These are phyloP conservation scores for Populus davidiana DNA, from an alignment of 345 rosid genomes.

Conservation along the genomic window DNA sequence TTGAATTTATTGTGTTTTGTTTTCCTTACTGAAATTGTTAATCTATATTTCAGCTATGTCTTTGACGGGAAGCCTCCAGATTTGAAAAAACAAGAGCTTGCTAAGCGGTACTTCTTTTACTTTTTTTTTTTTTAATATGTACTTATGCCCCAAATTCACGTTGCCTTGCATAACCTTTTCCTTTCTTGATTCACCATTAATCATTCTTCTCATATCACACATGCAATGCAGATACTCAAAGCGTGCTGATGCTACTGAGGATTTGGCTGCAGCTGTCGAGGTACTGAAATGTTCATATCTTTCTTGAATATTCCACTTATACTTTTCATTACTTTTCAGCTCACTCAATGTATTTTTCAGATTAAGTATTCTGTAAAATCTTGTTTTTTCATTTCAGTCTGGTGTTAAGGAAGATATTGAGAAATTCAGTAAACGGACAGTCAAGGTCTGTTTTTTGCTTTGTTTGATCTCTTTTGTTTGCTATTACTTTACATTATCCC, in stretches of 20 bases:
- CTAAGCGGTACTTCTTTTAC: constrained; percentile 53
- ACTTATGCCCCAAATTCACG: too few species aligned
- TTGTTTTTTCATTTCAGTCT: constrained; percentile 34
- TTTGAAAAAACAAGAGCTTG: constrained; percentile 82
- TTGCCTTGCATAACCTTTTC: neutral
- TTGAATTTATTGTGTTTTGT: neutral
- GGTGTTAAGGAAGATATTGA: constrained; percentile 89
- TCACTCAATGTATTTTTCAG: neutral
- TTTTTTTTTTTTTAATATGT: neutral
- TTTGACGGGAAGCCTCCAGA: constrained; percentile 92
- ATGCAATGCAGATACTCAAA: constrained; percentile 57
- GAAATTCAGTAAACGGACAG: constrained; percentile 88
- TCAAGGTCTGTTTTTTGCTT: constrained; percentile 48
- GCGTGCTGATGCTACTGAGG: constrained; percentile 76
- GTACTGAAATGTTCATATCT: constrained; percentile 26
- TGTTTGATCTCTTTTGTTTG: neutral
- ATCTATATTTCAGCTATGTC: constrained; percentile 52
- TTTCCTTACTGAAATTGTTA: neutral
- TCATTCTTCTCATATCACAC: constrained; percentile 5
- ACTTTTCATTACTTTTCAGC: neutral
- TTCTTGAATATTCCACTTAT: neutral
- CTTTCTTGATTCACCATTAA: neutral
- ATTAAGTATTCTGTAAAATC: neutral
- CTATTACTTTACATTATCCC: neutral
- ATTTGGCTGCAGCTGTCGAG: constrained; percentile 66